Conservation (phyloP, 495 filamentous ascomycete species). For the Venustampulla echinocandica region DNA sequence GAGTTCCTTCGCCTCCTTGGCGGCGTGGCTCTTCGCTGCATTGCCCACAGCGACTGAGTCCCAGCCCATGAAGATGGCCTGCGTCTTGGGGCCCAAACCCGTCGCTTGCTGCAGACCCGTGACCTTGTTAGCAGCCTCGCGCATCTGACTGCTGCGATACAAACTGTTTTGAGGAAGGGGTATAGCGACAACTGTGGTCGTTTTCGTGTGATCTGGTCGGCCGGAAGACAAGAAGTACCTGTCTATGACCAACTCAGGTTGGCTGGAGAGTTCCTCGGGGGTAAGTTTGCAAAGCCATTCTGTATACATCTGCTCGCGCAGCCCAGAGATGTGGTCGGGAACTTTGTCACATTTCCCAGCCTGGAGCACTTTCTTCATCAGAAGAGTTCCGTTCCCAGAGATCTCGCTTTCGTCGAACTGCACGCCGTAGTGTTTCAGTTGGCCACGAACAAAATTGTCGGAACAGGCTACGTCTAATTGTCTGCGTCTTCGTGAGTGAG, state of each 20-base stretch:
- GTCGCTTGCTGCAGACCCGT: constrained; percentile 10
- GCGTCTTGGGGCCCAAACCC: background rate
- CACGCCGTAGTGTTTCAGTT: constrained; percentile 19
- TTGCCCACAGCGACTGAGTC: constrained; percentile 3
- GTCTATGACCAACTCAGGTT: constrained; percentile 11
- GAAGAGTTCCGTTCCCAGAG: constrained; percentile 12
- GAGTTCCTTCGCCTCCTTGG: constrained; percentile 9
- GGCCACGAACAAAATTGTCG: constrained; percentile 14
- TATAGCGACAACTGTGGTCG: constrained; percentile 13
- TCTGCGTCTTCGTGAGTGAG: constrained; percentile 6
- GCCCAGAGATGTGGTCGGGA: constrained; percentile 11
- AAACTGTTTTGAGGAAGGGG: constrained; percentile 3
- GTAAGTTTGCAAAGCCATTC: constrained; percentile 16
- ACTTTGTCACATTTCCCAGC: constrained; percentile 18
- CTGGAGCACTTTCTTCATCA: constrained; percentile 16
- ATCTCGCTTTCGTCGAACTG: constrained; percentile 14
- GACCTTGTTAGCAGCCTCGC: constrained; percentile 7
- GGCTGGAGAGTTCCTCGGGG: constrained; percentile 4
- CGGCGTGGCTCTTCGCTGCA: constrained; percentile 2
- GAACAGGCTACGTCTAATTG: constrained; percentile 1
- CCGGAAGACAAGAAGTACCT: constrained; percentile 19
- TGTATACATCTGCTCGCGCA: constrained; percentile 9
- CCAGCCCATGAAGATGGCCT: constrained; percentile 17
- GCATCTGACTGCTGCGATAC: background rate
- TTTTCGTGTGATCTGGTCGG: constrained; percentile 15